phyloP scores from a whole-genome alignment of 805 yeast species.

The Sugiyamaella valdiviana region DNA sequence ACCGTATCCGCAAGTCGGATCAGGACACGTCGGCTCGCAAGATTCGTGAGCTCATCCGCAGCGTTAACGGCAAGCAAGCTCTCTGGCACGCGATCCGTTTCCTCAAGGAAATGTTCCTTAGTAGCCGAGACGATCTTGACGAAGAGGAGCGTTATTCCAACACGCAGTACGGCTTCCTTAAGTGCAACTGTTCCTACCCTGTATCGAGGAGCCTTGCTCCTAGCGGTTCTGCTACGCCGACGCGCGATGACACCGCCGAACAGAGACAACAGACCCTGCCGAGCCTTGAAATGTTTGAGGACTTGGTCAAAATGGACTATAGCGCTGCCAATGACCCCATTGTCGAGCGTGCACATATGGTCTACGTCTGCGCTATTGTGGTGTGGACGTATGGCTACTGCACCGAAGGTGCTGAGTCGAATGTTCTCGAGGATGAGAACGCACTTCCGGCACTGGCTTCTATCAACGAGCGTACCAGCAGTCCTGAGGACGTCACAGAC shows the following conservation, averaged over 20 bases:
- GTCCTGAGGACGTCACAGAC: conserved; percentile 8
- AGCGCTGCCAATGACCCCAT: conserved; percentile 24
- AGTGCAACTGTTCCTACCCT: conserved; percentile 17
- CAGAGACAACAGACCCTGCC: neutral
- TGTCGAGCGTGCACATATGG: conserved; percentile 26
- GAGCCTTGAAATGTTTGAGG: conserved; percentile 10
- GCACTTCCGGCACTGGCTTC: conserved; percentile 3
- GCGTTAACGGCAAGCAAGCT: conserved; percentile 44
- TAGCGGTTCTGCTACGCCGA: conserved; percentile 20
- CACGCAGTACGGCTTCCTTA: conserved; percentile 2
- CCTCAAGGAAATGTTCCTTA: conserved; percentile 53
- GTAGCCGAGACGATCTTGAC: conserved; percentile 40
- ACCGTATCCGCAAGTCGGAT: conserved; percentile 47
- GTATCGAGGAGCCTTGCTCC: conserved; percentile 14
- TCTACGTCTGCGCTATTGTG: conserved; percentile 26
- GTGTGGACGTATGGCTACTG: conserved; percentile 31
- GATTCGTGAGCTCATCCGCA: conserved; percentile 47
- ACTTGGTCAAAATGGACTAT: conserved; percentile 16
- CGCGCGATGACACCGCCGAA: conserved; percentile 13
- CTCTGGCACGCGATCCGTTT: conserved; percentile 57
- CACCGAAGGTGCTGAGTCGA: conserved; percentile 29
- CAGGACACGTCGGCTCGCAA: conserved; percentile 44
- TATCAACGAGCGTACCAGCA: conserved; percentile 3
- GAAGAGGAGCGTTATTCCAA: conserved; percentile 21
- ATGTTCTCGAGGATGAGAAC: conserved; percentile 12